Conservation (phyloP, 441 rosid species). For the Pelargonium exstipulatum region DNA sequence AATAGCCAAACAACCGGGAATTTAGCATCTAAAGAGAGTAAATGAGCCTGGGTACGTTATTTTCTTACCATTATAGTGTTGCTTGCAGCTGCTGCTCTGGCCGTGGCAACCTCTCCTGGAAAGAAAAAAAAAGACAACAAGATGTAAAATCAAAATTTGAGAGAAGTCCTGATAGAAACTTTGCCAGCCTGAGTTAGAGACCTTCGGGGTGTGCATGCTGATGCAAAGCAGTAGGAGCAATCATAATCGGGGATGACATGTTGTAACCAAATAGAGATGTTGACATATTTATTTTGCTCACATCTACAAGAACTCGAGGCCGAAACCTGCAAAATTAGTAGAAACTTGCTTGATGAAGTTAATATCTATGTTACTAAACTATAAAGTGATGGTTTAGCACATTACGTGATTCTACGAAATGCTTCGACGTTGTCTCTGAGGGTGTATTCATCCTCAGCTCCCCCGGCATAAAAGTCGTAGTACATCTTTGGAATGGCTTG, state of each 20-base stretch:
- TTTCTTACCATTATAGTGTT: constrained; percentile 72
- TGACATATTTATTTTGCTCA: constrained; percentile 70
- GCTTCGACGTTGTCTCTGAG: background rate
- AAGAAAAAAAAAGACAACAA: constrained; percentile 13
- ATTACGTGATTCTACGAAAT: constrained; percentile 4
- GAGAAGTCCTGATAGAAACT: background rate
- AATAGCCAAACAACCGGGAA: background rate
- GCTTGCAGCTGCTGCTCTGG: constrained; percentile 84
- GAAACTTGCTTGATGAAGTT: background rate
- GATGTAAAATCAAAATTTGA: background rate
- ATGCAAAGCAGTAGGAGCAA: constrained; percentile 95
- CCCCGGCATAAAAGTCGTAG: constrained; percentile 6
- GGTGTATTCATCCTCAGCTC: constrained; percentile 6
- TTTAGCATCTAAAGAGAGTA: background rate
- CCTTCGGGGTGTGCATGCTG: constrained; percentile 99
- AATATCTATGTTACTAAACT: background rate
- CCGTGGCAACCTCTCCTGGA: constrained; percentile 88
- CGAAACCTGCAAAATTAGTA: constrained; percentile 47
- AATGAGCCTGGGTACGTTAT: constrained; percentile 8
- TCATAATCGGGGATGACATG: constrained; percentile 88
- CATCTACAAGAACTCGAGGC: constrained; percentile 84
- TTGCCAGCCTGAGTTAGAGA: constrained; percentile 14
- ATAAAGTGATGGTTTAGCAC: background rate
- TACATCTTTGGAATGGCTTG: constrained; percentile 7
- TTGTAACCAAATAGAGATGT: constrained; percentile 80